phyloP scores from a whole-genome alignment of 805 yeast genomes.

The Ogataea dorogensis region DNA sequence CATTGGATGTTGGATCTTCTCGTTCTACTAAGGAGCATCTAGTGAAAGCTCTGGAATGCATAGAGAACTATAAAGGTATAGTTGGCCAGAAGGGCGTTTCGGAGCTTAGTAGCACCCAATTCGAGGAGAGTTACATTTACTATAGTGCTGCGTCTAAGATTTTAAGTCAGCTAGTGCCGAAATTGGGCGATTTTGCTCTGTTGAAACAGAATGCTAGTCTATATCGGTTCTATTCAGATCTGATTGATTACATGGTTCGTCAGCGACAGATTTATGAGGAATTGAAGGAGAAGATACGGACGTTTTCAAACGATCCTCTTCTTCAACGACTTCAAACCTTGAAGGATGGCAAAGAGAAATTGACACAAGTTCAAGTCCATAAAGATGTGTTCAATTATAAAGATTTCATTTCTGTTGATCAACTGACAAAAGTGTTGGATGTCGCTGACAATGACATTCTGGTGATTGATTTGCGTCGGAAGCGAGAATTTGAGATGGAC shows the following conservation, averaged over 20 bases:
- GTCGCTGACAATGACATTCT: conserved; percentile 40
- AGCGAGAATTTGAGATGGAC: conserved; percentile 54
- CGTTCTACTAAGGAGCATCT: conserved; percentile 20
- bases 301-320: conserved; percentile 12
- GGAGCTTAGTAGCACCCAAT: conserved; percentile 7
- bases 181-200: conserved; percentile 15
- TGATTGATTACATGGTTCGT: conserved; percentile 19
- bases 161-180: conserved; percentile 27
- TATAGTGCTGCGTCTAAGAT: conserved; percentile 29
- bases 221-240: conserved; percentile 20
- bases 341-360: conserved; percentile 18
- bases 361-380: too few relatives aligned
- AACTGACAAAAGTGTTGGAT: conserved; percentile 31
- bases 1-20: conserved; percentile 9
- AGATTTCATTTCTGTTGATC: conserved; percentile 18
- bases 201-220: conserved; percentile 13
- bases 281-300: conserved; percentile 8
- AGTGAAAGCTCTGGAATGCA: conserved; percentile 29
- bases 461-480: conserved; percentile 70
- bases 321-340: conserved; percentile 23
- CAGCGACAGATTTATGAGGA: conserved; percentile 19
- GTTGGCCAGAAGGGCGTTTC: conserved; percentile 7
- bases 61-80: conserved; percentile 22
- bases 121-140: conserved; percentile 28
- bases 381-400: conserved; percentile 5